Conservation (phyloP, 78 protist genomes). For the Polysphondylium violaceum region DNA sequence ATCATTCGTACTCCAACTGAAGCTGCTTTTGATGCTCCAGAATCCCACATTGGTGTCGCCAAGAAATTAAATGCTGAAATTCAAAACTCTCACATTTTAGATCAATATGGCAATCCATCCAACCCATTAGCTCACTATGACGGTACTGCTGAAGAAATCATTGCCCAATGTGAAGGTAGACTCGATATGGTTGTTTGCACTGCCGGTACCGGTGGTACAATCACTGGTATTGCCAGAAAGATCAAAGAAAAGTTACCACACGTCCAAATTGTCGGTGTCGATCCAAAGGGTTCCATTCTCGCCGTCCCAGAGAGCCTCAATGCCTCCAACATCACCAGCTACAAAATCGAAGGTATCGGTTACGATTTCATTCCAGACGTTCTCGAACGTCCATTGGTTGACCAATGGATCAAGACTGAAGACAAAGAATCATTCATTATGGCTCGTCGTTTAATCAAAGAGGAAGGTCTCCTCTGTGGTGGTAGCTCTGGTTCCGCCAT, state of each 20-base stretch:
- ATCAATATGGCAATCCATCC: slow-evolving; percentile 92
- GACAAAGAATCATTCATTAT: slow-evolving; percentile 90
- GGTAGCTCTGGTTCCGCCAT: slow-evolving; percentile 93
- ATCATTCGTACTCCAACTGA: slow-evolving; percentile 96
- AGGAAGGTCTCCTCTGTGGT: slow-evolving; percentile 94
- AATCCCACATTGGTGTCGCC: slow-evolving; percentile 95
- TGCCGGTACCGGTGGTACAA: slow-evolving; percentile 99
- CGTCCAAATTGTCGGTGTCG: slow-evolving; percentile 94
- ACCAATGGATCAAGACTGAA: slow-evolving; percentile 91
- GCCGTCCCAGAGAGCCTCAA: slow-evolving; percentile 90
- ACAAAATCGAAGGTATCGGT: slow-evolving; percentile 98
- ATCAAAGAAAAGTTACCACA: slow-evolving; percentile 90
- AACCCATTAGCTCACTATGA: slow-evolving; percentile 95
- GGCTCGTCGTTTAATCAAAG: slow-evolving; percentile 90
- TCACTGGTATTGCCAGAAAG: slow-evolving; percentile 93
- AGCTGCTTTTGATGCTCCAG: slow-evolving; percentile 93
- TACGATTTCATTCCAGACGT: slow-evolving; percentile 94
- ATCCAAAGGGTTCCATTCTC: slow-evolving; percentile 96
- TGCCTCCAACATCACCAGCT: slow-evolving; percentile 1
- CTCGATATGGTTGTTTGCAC: slow-evolving; percentile 93
- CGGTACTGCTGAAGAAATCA: slow-evolving; percentile 95
- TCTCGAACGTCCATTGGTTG: slow-evolving; percentile 85
- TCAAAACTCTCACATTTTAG: slow-evolving; percentile 85
- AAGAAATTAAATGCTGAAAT: slow-evolving; percentile 83
- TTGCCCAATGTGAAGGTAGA: slow-evolving; percentile 88